Evolutionary conservation across 2,329 filamentous ascomycete species (phyloP), one percentile per base, ranked within the genome.

Genomic region (Penicillium sp.): DNA sequence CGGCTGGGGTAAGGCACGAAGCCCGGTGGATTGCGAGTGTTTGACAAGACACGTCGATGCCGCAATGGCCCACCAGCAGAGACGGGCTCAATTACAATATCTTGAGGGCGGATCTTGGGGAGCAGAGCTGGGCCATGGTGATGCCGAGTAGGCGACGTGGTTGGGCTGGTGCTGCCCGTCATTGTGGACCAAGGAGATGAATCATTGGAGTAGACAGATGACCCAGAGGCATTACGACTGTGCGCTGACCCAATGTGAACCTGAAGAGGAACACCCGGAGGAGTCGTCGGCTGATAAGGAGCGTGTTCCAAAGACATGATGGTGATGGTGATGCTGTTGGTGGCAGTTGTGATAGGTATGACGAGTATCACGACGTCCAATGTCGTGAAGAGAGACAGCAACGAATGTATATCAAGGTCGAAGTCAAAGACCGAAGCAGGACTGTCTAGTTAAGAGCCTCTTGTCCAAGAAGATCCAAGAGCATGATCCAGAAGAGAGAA

Each of bases 21-120:
- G 13, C 79, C 75, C 60, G 75, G 82, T 68, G 73, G 79, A 69
- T 76, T 84, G 78, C 71, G 84, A 76, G 75, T 85, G 81, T 82
- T 86, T 76, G 78, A 85, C 72, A 79, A 67, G 63, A 82, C 81
- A 70, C 81, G 79, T 68, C 82, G 81, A 74, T 85, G 82, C 71
- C 88, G 85, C 78, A 90, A 87, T 50, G 84, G 81, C 42, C 76
- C 76, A 47, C 71, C 72, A 58, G 78, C 74, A 56, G 83, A 81
- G 44, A 82, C 81, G 44, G 85, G 85, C 67, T 89, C 87, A 64
- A 92, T 86, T 64, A 89, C 84, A 78, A 94, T 90, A 79, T 96
- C 92, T 79, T 95, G 92, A 44, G 87, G 87, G 64, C 92, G 87
- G 80, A 96, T 93, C 84, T 93, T 95, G 73, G 92, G 92, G 35